Evolutionary conservation across 2,329 filamentous ascomycete species (phyloP).

Genomic region (Hypoxylon sp.): DNA sequence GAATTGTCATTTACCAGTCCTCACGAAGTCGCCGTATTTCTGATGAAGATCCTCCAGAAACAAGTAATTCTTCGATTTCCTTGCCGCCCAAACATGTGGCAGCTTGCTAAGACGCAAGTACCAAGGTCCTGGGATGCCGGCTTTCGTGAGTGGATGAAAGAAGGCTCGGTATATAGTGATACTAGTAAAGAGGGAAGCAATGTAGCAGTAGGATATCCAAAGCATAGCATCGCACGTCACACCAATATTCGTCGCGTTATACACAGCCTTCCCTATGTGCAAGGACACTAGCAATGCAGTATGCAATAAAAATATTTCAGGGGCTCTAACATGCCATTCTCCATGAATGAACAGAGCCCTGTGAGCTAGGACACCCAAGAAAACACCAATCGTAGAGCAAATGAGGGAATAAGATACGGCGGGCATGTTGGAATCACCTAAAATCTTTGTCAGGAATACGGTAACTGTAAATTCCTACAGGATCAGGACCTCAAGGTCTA

Average conservation of each 20-base stretch:
- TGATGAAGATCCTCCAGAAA: conserved; percentile 1
- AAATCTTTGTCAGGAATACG: background rate
- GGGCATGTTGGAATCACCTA: background rate
- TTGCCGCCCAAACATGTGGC: background rate
- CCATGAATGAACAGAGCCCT: background rate
- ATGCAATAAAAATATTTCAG: background rate
- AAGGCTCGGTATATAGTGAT: background rate
- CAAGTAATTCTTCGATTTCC: background rate
- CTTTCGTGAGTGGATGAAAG: conserved; percentile 1
- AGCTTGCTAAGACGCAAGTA: background rate
- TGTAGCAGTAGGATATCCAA: background rate
- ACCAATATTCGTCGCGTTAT: background rate
- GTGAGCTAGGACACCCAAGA: background rate
- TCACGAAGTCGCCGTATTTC: conserved; percentile 3
- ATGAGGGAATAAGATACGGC: background rate
- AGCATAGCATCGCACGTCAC: background rate
- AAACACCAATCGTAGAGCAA: background rate
- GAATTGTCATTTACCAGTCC: background rate
- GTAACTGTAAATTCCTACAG: background rate
- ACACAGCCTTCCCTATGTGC: background rate
- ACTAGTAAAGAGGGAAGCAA: background rate
- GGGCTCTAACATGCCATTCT: conserved; percentile 7
- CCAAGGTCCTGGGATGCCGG: conserved; percentile 1
- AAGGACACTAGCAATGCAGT: background rate
- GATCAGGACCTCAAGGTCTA: background rate